Conservation (phyloP, 805 yeast genomes). For the Ogataea siamensis region DNA sequence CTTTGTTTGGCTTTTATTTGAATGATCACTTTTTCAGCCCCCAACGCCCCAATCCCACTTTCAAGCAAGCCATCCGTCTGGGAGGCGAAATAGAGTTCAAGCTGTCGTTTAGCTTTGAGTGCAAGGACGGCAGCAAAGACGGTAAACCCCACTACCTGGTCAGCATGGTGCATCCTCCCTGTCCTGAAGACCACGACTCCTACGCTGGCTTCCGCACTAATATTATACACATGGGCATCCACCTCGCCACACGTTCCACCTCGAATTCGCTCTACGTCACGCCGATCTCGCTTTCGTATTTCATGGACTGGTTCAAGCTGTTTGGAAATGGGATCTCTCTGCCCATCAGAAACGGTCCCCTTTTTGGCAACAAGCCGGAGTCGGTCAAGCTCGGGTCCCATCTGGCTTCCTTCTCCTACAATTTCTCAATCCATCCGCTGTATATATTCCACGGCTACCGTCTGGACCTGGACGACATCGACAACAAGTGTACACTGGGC, state of each 20-base stretch:
- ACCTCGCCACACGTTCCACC: slow-evolving; percentile 30
- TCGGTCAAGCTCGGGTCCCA: slow-evolving; percentile 73
- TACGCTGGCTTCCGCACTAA: slow-evolving; percentile 75
- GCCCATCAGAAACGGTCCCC: slow-evolving; percentile 70
- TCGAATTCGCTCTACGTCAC: slow-evolving; percentile 73
- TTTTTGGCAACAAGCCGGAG: slow-evolving; percentile 57
- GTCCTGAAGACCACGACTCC: slow-evolving; percentile 67
- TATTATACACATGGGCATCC: slow-evolving; percentile 67
- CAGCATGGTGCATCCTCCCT: slow-evolving; percentile 51
- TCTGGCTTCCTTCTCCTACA: slow-evolving; percentile 71
- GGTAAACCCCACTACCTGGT: slow-evolving; percentile 59
- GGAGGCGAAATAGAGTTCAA: slow-evolving; percentile 60
- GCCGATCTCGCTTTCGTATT: slow-evolving; percentile 62
- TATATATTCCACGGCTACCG: slow-evolving; percentile 70
- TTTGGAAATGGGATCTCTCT: slow-evolving; percentile 74
- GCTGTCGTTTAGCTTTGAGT: slow-evolving; percentile 57
- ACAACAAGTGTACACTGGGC: slow-evolving; percentile 54
- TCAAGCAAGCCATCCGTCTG: slow-evolving; percentile 43
- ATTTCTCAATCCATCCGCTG: slow-evolving; percentile 67
- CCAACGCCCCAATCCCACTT: background rate
- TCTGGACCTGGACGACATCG: slow-evolving; percentile 42
- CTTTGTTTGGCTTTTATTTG: slow-evolving; percentile 28
- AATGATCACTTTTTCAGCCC: slow-evolving; percentile 13
- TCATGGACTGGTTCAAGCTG: slow-evolving; percentile 79
- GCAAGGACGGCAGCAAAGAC: slow-evolving; percentile 42